These are phyloP conservation scores for Candida krabiensis DNA, from an alignment of 805 yeast species.

Conservation along the genomic window DNA sequence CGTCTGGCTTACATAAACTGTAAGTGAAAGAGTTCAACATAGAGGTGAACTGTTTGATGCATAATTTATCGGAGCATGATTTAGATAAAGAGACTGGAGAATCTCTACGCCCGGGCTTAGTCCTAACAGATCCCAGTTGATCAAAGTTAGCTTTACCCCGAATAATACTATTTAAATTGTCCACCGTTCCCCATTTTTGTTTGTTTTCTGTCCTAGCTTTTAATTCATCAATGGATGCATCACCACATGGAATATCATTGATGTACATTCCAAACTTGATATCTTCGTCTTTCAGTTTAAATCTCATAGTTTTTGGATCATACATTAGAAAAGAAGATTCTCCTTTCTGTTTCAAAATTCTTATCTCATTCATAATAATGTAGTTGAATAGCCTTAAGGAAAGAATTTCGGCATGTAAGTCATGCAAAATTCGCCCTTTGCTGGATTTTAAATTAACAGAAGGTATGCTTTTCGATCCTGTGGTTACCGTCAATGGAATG, in stretches of 20 bases:
- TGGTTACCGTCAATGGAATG: slow-evolving; percentile 52
- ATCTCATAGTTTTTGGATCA: slow-evolving; percentile 19
- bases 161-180: slow-evolving; percentile 19
- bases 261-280: slow-evolving; percentile 58
- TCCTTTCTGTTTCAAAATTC: slow-evolving; percentile 12
- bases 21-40: slow-evolving; percentile 48
- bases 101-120: slow-evolving; percentile 91
- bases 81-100: slow-evolving; percentile 71
- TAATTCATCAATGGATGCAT: slow-evolving; percentile 63
- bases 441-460: slow-evolving; percentile 38
- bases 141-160: slow-evolving; percentile 68
- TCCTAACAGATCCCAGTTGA: slow-evolving; percentile 67
- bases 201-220: slow-evolving; percentile 23
- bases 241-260: slow-evolving; percentile 90
- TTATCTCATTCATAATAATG: slow-evolving; percentile 51
- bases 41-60: slow-evolving; percentile 60
- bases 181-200: slow-evolving; percentile 17
- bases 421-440: slow-evolving; percentile 72
- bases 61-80: slow-evolving; percentile 86
- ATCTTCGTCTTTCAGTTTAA: slow-evolving; percentile 31
- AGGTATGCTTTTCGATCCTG: slow-evolving; percentile 84
- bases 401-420: slow-evolving; percentile 86
- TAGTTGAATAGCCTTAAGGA: slow-evolving; percentile 70
- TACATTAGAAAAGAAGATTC: slow-evolving; percentile 18
- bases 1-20: slow-evolving; percentile 31